phyloP scores from a whole-genome alignment of 176 grass and related monocot species.

The Ensete glaucum region DNA sequence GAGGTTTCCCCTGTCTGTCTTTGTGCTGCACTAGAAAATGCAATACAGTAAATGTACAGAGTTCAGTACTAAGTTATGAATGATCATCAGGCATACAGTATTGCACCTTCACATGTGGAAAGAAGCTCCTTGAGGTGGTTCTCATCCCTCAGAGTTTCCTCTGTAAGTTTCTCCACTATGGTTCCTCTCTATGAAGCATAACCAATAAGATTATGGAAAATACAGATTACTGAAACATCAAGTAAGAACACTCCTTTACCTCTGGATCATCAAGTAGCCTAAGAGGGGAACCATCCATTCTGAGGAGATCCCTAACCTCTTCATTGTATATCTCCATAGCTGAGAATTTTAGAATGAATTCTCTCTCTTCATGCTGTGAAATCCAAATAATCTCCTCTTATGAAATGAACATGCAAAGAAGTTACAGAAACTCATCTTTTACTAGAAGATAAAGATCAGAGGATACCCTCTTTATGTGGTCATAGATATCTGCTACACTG shows the following conservation, averaged over 20 bases:
- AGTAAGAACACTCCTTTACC: conserved; percentile 29
- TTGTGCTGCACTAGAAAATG: conserved; percentile 44
- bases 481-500: conserved; percentile 76
- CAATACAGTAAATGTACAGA: conserved; percentile 15
- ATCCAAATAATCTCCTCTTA: not conserved
- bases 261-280: conserved; percentile 90
- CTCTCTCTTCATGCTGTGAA: conserved; percentile 69
- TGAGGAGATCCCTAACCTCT: conserved; percentile 76
- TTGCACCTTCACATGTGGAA: conserved; percentile 61
- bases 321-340: conserved; percentile 98
- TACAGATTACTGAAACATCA: conserved; percentile 4
- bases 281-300: conserved; percentile 38
- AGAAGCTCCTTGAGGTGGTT: conserved; percentile 81
- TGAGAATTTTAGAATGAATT: conserved; percentile 76
- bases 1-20: conserved; percentile 81
- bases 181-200: conserved; percentile 68
- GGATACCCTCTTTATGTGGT: conserved; percentile 54
- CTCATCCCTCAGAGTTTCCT: conserved; percentile 75
- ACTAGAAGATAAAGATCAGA: not conserved
- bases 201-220: not conserved
- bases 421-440: not conserved
- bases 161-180: conserved; percentile 72
- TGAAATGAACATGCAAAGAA: not conserved
- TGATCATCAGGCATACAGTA: not conserved
- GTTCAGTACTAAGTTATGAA: conserved; percentile 3